A percentile compares a stretch with the other conserved stretches of the same genome.
Evolutionary conservation across 2,329 filamentous ascomycete genomes (phyloP).

Genomic region (Aspergillus pseudotamarii): DNA sequence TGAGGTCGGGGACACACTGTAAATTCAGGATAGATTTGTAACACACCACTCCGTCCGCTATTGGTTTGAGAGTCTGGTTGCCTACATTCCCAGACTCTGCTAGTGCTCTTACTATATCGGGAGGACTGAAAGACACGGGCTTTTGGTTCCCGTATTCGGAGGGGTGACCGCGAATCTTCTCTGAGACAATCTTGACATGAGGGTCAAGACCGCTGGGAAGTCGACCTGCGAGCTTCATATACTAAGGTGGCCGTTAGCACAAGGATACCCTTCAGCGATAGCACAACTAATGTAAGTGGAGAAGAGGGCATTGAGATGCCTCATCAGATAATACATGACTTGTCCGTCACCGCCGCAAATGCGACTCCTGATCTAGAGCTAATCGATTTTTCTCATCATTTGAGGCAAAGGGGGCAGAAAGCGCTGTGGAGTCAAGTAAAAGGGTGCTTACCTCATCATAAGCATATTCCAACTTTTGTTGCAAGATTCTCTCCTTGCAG

Average conservation of each 20-base stretch:
- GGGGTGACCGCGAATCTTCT: conserved; percentile 35
- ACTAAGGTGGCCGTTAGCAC: conserved; percentile 38
- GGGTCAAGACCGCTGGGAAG: conserved; percentile 33
- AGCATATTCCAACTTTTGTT: conserved; percentile 40
- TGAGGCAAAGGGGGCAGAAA: conserved; percentile 28
- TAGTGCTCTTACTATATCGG: conserved; percentile 60
- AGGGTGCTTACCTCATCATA: conserved; percentile 43
- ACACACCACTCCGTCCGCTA: conserved; percentile 43
- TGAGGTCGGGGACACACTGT: conserved; percentile 35
- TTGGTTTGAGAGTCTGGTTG: conserved; percentile 51
- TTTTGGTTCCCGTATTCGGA: conserved; percentile 32
- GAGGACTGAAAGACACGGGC: conserved; percentile 66
- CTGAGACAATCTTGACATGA: conserved; percentile 32
- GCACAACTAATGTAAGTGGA: conserved; percentile 14
- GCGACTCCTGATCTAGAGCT: conserved; percentile 85
- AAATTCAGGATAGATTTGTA: conserved; percentile 41
- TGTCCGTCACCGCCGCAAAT: conserved; percentile 65
- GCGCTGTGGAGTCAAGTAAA: not conserved
- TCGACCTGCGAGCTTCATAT: conserved; percentile 37
- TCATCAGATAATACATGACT: conserved; percentile 58
- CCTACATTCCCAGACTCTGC: conserved; percentile 67
- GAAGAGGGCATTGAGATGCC: conserved; percentile 24
- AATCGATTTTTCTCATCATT: conserved; percentile 60
- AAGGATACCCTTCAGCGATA: not conserved
- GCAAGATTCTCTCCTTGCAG: conserved; percentile 42